These are phyloP conservation scores for Clonostachys solani DNA, from an alignment of 2,329 filamentous ascomycete species.

Conservation along the genomic window DNA sequence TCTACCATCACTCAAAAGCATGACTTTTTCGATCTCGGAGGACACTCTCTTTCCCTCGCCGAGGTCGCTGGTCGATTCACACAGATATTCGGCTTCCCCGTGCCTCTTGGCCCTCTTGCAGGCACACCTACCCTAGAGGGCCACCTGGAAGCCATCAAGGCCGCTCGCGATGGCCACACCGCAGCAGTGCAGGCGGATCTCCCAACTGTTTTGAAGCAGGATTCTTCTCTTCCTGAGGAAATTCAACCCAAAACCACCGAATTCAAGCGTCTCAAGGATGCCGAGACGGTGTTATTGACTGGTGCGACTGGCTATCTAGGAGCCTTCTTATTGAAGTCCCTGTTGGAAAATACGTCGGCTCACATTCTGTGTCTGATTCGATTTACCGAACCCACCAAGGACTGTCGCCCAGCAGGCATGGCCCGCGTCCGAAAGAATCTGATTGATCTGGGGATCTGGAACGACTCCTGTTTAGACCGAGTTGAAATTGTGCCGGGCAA, in stretches of 20 bases:
- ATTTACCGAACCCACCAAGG: slow-evolving; percentile 62
- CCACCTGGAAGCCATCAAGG: slow-evolving; percentile 67
- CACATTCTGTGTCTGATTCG: slow-evolving; percentile 70
- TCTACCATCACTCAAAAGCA: slow-evolving; percentile 63
- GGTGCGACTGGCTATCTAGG: slow-evolving; percentile 75
- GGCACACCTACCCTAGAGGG: slow-evolving; percentile 68
- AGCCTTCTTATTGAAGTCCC: slow-evolving; percentile 66
- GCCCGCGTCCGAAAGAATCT: slow-evolving; percentile 71
- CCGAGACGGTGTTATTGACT: slow-evolving; percentile 66
- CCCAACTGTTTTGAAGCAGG: slow-evolving; percentile 62
- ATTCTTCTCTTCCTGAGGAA: slow-evolving; percentile 65
- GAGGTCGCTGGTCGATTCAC: slow-evolving; percentile 69
- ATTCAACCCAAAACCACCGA: slow-evolving; percentile 53
- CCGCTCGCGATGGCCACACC: slow-evolving; percentile 67
- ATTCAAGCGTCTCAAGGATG: slow-evolving; percentile 57
- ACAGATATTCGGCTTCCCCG: slow-evolving; percentile 66
- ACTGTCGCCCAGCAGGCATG: slow-evolving; percentile 62
- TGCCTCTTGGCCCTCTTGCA: slow-evolving; percentile 67
- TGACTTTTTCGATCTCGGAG: slow-evolving; percentile 78
- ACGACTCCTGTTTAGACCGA: slow-evolving; percentile 71
- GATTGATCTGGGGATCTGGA: slow-evolving; percentile 75
- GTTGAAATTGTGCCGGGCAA: slow-evolving; percentile 74
- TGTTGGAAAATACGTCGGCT: slow-evolving; percentile 65
- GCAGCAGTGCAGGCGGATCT: slow-evolving; percentile 73
- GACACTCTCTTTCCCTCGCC: slow-evolving; percentile 74